Evolutionary conservation across 2,329 filamentous ascomycete species (phyloP), one percentile per base, ranked within the genome.

Genomic region (Fusarium abutilonis): DNA sequence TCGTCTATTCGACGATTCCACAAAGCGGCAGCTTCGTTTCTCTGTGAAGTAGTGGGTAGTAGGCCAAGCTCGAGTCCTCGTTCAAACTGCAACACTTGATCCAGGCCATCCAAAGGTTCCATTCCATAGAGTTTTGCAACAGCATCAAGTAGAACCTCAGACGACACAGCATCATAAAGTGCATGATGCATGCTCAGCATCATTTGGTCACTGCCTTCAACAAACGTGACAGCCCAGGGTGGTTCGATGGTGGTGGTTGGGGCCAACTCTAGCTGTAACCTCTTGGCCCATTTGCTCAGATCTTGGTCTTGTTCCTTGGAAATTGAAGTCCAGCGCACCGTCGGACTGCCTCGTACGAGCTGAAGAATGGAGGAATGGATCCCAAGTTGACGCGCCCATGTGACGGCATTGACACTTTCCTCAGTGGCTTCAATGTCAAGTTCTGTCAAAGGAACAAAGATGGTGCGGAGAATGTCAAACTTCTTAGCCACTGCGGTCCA

Each of bases 111-210:
- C 23, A 26, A 26, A 26, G 23, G 23, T 26, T 26, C 23, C 23
- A 26, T 26, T 8, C 17, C 14, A n/a, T 63, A 63, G 11, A 63
- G 4, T 10, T 38, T 60, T 6, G 53, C 29, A 4, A 60, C 53
- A 0, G 35, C 39, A 2, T 63, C 43, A 1, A 63, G 48, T 4
- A 7, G 44, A 9, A 11, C 55, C 38, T 9, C 42, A 15, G 9
- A 55, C 1, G 47, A 15, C 21, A 34, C 39, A 0, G 38, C 53
- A 1, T 63, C 60, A 8, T 63, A 55, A 2, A 63, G 47, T 0
- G 53, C 17, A 4, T 63, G 60, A 8, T 63, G 60, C 47, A 63
- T 63, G 4, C 60, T 63, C 2, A 63, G 40, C 53, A 63, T 63
- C 32, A 63, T 11, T 11, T 35, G 48, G 13, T 44, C 48, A 1